Base-by-base conservation (phyloP, 225 moss, liverwort and hornwort species). In the Polytrichum formosum region DNA sequence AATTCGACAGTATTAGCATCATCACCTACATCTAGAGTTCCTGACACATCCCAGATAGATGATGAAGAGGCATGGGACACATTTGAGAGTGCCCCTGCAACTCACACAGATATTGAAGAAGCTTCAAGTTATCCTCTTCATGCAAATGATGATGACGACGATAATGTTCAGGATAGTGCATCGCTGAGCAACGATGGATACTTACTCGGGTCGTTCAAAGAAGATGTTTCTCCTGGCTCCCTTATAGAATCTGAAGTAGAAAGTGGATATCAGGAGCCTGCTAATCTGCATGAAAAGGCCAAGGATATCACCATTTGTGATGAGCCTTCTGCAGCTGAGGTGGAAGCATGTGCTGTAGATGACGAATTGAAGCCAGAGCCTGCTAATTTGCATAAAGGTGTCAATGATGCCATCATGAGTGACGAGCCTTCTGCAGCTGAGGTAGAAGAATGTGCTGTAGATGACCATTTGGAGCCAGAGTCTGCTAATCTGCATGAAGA, bases 31-130 rank as follows among this genome's bases (percentile, higher is more conserved):
- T 84, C 75, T 70, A 84, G 71, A 84, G 77, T 71, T 67, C 56
- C 74, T 58, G 74, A 67, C 74, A 67, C 74, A 3, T 74, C 66
- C 37, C 81, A 75, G 77, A 54, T 62, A 65, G 77, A 76, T 54
- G 73, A 65, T 54, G 66, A 75, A 72, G 84, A 82, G 25, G 60
- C 74, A 74, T 88, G 87, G 87, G 84, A 88, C 71, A 65, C 87
- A 28, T 84, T 84, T 63, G 84, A 88, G 59, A 82, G 79, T 77
- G 84, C 82, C 66, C 79, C 87, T 68, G 75, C 71, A 65, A 54
- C 61, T 35, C 68, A 70, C 28, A 29, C 61, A n/a, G 54, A 58
- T 21, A 19, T 33, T 61, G 76, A 69, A 23, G 75, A 74, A n/a
- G 53, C 55, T 64, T 74, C 74, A 54, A 26, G 67, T 64, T 61